These are phyloP conservation scores for Suillus brevipes DNA, from an alignment of 768 basidiomycete genomes.

Conservation along the genomic window DNA sequence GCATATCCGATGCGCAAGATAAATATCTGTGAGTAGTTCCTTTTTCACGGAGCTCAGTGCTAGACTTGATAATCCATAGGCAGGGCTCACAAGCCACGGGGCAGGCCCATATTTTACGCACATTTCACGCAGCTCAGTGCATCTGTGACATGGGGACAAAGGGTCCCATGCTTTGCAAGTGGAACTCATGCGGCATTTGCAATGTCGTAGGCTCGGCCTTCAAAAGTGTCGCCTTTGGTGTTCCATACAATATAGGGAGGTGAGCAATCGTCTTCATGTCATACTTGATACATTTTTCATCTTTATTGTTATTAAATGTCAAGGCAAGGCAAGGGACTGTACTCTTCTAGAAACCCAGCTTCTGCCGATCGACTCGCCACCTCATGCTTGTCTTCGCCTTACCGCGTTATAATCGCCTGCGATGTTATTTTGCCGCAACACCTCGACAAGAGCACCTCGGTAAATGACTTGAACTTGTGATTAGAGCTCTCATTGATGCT, in stretches of 20 bases:
- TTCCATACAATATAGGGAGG: slow-evolving; percentile 54
- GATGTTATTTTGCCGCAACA: slow-evolving; percentile 46
- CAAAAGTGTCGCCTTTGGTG: slow-evolving; percentile 56
- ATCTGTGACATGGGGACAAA: slow-evolving; percentile 68
- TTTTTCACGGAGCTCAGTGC: slow-evolving; percentile 10
- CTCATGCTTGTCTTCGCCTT: slow-evolving; percentile 66
- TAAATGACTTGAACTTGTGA: slow-evolving; percentile 8
- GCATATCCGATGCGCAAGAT: slow-evolving; percentile 41
- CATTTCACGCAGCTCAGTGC: slow-evolving; percentile 64
- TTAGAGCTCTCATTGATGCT: slow-evolving; percentile 28
- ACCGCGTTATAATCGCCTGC: slow-evolving; percentile 64
- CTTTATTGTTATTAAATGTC: slow-evolving; percentile 4
- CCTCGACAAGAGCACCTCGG: slow-evolving; percentile 25
- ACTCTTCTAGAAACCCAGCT: slow-evolving; percentile 60
- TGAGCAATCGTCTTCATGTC: slow-evolving; percentile 27
- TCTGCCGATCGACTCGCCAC: slow-evolving; percentile 61
- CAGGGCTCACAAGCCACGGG: slow-evolving; percentile 37
- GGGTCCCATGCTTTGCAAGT: slow-evolving; percentile 50
- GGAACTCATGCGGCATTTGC: slow-evolving; percentile 67
- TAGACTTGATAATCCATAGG: slow-evolving; percentile 12
- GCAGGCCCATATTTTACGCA: slow-evolving; percentile 49
- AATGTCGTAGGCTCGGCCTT: slow-evolving; percentile 58
- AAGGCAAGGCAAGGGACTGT: slow-evolving; percentile 64
- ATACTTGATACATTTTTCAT: neutral
- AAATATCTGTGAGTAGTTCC: slow-evolving; percentile 43